These are phyloP conservation scores for Allomyces macrogynus DNA, from an alignment of 192 early-diverging fungal species.

Conservation along the genomic window DNA sequence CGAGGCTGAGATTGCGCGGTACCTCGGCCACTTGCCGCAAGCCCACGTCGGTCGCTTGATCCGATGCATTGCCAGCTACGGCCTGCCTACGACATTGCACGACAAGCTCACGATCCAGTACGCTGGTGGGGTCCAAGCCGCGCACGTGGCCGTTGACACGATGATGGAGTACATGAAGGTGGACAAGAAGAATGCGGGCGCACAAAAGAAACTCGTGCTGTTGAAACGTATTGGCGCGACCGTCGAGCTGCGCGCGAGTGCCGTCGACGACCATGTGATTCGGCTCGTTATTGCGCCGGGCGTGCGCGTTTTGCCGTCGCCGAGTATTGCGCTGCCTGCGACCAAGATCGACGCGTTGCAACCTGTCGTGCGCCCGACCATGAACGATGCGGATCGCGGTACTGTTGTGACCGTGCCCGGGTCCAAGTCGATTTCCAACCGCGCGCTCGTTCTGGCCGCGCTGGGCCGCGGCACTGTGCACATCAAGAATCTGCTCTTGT, in stretches of 20 bases:
- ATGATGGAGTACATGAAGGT: conserved; percentile 81
- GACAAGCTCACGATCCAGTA: conserved; percentile 47
- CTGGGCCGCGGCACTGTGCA: conserved; percentile 62
- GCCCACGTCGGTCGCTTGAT: conserved; percentile 68
- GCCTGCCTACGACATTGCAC: conserved; percentile 63
- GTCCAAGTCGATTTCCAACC: conserved; percentile 95
- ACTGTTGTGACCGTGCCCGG: conserved; percentile 43
- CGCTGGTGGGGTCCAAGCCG: conserved; percentile 33
- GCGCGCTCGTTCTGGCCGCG: conserved; percentile 77
- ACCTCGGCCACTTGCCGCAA: conserved; percentile 66
- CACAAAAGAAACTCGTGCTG: conserved; percentile 77
- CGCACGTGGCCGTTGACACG: conserved; percentile 49
- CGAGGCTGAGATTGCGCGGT: conserved; percentile 81
- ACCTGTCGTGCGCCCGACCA: conserved; percentile 1
- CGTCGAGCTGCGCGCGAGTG: conserved; percentile 56
- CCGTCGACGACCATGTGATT: conserved; percentile 69
- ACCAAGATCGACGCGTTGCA: conserved; percentile 8
- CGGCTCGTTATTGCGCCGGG: conserved; percentile 59
- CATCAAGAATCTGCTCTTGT: conserved; percentile 72
- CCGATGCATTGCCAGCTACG: conserved; percentile 65
- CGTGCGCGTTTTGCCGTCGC: conserved; percentile 34
- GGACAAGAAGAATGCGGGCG: conserved; percentile 91
- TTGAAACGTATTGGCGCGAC: conserved; percentile 67
- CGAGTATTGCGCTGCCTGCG: neutral
- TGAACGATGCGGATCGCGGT: neutral